These are phyloP conservation scores for Delonix regia DNA, from an alignment of 306 rosid species.

Conservation along the genomic window DNA sequence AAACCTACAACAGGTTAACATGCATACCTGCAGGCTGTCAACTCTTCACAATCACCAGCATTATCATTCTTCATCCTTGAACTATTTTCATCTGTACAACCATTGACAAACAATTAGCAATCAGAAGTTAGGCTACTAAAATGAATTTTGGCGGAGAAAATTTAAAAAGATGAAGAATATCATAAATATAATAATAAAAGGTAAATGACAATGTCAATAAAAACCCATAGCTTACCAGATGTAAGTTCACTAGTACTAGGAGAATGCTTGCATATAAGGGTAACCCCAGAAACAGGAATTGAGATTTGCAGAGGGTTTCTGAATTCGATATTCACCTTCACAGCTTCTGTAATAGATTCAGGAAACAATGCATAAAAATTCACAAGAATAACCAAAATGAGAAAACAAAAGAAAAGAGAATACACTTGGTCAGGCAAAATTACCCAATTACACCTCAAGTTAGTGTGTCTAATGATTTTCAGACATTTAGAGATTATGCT, in stretches of 20 bases:
- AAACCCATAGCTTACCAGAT: slow-evolving; percentile 55
- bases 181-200: slow-evolving; percentile 21
- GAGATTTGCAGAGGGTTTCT: slow-evolving; percentile 89
- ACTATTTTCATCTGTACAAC: slow-evolving; percentile 62
- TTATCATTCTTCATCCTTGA: slow-evolving; percentile 42
- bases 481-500: neutral
- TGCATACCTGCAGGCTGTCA: slow-evolving; percentile 46
- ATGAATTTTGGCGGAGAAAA: slow-evolving; percentile 23
- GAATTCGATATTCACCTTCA: slow-evolving; percentile 81
- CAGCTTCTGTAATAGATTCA: slow-evolving; percentile 70
- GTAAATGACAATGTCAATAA: slow-evolving; percentile 20
- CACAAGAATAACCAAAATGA: slow-evolving; percentile 8
- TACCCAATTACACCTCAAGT: slow-evolving; percentile 14
- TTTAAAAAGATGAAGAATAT: slow-evolving; percentile 11
- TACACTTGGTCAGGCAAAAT: slow-evolving; percentile 14
- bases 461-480: neutral
- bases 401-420: neutral
- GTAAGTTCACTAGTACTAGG: slow-evolving; percentile 50
- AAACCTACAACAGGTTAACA: neutral
- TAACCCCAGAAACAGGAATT: slow-evolving; percentile 69
- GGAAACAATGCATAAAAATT: slow-evolving; percentile 25
- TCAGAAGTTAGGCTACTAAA: slow-evolving; percentile 13
- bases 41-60: slow-evolving; percentile 33
- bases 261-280: slow-evolving; percentile 76
- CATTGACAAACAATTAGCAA: slow-evolving; percentile 39